Evolutionary conservation across 306 rosid species (phyloP), one percentile per base, ranked within the genome.

Genomic region (Rubus parviflorus): DNA sequence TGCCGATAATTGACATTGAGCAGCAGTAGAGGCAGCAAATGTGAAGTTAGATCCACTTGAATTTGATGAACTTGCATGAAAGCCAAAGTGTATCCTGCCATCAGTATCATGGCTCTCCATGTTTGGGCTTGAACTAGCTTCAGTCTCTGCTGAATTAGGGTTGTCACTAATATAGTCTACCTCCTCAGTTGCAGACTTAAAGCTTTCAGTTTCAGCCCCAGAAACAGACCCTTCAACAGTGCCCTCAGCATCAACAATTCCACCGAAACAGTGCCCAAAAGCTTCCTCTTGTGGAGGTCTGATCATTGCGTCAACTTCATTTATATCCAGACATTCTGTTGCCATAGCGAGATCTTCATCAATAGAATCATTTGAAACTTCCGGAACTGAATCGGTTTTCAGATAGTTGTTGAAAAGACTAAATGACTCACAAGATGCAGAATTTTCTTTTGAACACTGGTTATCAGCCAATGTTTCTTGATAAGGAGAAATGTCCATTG

Each of bases 401-500:
- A 15, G 25, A 70, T 66, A 68, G 83, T 68, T 83, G 68, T 65
- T 68, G 74, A 79, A 84, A n/a, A 80, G 64, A 77, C 79, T 81
- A 75, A 76, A 69, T 22, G 97, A 86, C 45, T 86, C 93, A 47
- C 77, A 84, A 49, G 97, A 89, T 53, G 86, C 80, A 35, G 94
- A 95, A 85, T 65, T 88, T 76, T 86, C 92, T 84, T 95, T 85
- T 1, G 86, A 83, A 73, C 58, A 70, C 23, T 5, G 83, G 69
- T 75, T 76, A 77, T 83, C 88, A 76, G 88, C 86, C 77, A 84
- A 68, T 42, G 87, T 89, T 85, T 92, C 99, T 76, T 75, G 88
- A 81, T 92, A 95, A 3, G 97, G 97, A 56, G 99, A 95, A 78
- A 88, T 86, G 38, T 92, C 97, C 97, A 95, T 92, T 0, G 99